Evolutionary conservation across 2,329 filamentous ascomycete species (phyloP), one percentile per base, ranked within the genome.

Genomic region (Phialophora verrucosa): DNA sequence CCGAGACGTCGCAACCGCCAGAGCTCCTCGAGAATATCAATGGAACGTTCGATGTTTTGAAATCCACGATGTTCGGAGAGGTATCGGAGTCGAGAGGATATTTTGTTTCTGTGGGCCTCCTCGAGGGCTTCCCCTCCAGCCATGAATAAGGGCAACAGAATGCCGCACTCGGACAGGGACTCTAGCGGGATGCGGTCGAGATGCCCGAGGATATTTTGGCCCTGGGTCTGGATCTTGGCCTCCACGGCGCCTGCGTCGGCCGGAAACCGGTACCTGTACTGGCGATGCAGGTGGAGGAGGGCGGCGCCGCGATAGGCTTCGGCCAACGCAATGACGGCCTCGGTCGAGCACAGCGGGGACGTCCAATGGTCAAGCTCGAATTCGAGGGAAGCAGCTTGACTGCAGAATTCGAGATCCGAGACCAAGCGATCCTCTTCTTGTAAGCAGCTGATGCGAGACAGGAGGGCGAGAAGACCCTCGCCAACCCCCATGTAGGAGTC

Each of bases 401-500:
- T 42, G 35, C 17, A 42, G 14, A 42, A 42, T 42, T 42, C 35
- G 14, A 42, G 35, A 42, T 42, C 35, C 14, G 35, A 42, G 35
- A 42, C 14, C 35, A 42, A 14, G 4, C 35, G 35, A 17, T 42
- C 35, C 35, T 17, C 35, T 42, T 17, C 35, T 17, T 42, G 35
- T 17, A 42, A 17, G 35, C 35, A 42, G 35, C 35, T 42, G 35
- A 42, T 42, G 35, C 35, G 35, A 42, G 35, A 42, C 35, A 42
- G 14, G 35, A 42, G 35, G 35, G 35, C 35, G 35, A 42, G 35
- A 5, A 42, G 35, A 42, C 35, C 35, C 14, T 42, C 35, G 35
- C 49, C 49, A 25, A 53, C 23, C 3, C 49, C 49, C 49, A 53
- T 53, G 27, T 53, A 53, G 27, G 49, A 23, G 27, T 53, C 49